phyloP scores from a whole-genome alignment of 352 stramenopile genomes.

The Globisporangium orthogonon region DNA sequence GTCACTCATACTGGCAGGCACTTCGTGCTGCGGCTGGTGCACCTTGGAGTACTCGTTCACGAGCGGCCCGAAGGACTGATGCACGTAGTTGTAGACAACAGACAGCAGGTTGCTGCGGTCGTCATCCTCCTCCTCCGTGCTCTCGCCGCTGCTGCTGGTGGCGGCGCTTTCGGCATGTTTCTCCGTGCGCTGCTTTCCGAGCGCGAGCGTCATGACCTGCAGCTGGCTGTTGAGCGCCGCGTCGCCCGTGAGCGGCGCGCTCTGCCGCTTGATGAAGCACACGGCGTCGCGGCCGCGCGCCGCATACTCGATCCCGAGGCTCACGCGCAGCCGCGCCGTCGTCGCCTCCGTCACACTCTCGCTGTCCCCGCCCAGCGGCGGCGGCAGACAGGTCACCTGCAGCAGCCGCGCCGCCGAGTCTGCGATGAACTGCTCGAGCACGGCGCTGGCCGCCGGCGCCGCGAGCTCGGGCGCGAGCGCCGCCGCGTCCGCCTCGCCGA shows the following conservation, averaged over 20 bases:
- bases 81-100: conserved; percentile 87
- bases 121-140: conserved; percentile 56
- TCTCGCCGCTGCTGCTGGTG: conserved; percentile 40
- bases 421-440: conserved; percentile 64
- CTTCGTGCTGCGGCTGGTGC: conserved; percentile 66
- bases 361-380: not conserved
- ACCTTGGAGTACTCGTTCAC: conserved; percentile 85
- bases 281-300: conserved; percentile 64
- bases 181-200: conserved; percentile 41
- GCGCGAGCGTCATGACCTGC: conserved; percentile 82
- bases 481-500: conserved; percentile 30
- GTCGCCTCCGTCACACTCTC: not conserved
- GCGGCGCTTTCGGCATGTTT: not conserved
- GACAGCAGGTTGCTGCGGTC: conserved; percentile 64
- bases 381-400: conserved; percentile 62
- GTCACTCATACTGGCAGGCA: conserved; percentile 46
- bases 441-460: conserved; percentile 19
- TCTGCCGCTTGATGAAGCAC: conserved; percentile 85
- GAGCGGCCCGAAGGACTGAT: conserved; percentile 82
- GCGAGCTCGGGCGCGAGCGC: conserved; percentile 39
- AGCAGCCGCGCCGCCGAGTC: conserved; percentile 59
- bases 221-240: conserved; percentile 75
- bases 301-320: conserved; percentile 73
- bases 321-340: conserved; percentile 47
- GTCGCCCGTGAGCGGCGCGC: conserved; percentile 54